phyloP scores from a whole-genome alignment of 495 filamentous ascomycete genomes.

The Lentithecium fluviatile region DNA sequence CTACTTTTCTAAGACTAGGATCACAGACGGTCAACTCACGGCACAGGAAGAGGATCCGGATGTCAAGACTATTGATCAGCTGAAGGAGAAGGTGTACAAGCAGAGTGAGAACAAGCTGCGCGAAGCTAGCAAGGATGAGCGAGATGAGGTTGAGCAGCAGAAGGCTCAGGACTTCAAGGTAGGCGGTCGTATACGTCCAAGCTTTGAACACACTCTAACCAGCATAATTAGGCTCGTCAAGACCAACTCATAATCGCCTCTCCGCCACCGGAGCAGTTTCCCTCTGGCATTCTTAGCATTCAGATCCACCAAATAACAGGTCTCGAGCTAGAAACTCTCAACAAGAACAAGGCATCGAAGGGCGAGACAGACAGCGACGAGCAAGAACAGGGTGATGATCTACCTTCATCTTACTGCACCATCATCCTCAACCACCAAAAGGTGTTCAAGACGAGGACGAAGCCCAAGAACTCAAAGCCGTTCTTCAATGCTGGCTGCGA shows the following conservation, averaged over 20 bases:
- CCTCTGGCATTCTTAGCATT: slow-evolving; percentile 63
- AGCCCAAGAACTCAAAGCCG: slow-evolving; percentile 72
- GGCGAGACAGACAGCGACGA: slow-evolving; percentile 53
- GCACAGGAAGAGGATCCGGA: slow-evolving; percentile 54
- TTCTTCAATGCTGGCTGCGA: slow-evolving; percentile 80
- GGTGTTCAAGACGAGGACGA: slow-evolving; percentile 67
- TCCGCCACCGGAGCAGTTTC: slow-evolving; percentile 56
- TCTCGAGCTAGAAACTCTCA: slow-evolving; percentile 57
- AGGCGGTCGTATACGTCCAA: not conserved
- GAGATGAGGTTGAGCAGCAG: slow-evolving; percentile 59
- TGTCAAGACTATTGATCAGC: slow-evolving; percentile 52
- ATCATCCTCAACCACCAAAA: slow-evolving; percentile 70
- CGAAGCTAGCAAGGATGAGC: slow-evolving; percentile 57
- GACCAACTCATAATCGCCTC: slow-evolving; percentile 57
- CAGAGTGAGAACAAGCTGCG: slow-evolving; percentile 58
- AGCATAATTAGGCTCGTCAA: slow-evolving; percentile 22
- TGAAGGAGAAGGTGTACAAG: slow-evolving; percentile 54
- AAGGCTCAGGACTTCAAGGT: slow-evolving; percentile 60
- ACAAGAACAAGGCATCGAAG: slow-evolving; percentile 48
- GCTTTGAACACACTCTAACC: slow-evolving; percentile 1
- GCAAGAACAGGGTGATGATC: slow-evolving; percentile 58
- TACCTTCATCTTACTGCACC: slow-evolving; percentile 67
- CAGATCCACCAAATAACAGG: slow-evolving; percentile 74
- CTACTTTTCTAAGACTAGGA: slow-evolving; percentile 64
- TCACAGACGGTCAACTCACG: slow-evolving; percentile 54